Conservation (phyloP, 2,329 filamentous ascomycete species). For the Diaporthe humulicola region DNA sequence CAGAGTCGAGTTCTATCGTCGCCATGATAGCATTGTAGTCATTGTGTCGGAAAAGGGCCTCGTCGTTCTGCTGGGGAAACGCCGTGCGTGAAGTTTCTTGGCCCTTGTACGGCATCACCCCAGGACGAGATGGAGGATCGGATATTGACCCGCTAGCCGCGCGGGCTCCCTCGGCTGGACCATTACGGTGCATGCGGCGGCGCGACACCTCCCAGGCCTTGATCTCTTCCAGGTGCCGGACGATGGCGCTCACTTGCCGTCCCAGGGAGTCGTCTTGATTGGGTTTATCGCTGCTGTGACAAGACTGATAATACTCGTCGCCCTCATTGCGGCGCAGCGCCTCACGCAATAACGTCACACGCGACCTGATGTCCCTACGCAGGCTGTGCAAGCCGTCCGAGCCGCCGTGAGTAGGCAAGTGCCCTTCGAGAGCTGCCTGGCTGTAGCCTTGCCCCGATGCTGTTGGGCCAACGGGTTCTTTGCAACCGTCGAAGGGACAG, state of each 20-base stretch:
- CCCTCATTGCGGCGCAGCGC: not conserved
- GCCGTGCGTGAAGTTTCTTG: too few species aligned
- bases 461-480: not conserved
- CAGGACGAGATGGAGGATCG: too few species aligned
- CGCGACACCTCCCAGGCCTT: slow-evolving; percentile 4
- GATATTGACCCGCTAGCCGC: too few species aligned
- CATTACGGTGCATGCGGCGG: too few species aligned
- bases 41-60: too few species aligned
- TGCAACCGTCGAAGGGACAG: slow-evolving; percentile 14
- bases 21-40: too few species aligned
- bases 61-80: too few species aligned
- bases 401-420: not conserved
- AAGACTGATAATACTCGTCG: not conserved
- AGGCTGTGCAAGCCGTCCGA: not conserved
- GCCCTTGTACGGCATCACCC: too few species aligned
- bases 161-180: too few species aligned
- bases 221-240: slow-evolving; percentile 15
- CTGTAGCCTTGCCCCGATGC: not conserved
- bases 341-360: not conserved
- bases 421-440: not conserved
- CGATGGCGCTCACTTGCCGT: not conserved
- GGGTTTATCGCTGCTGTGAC: too few species aligned
- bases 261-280: too few species aligned
- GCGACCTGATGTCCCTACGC: not conserved
- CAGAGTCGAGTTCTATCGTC: too few species aligned